These are phyloP conservation scores for Aureobasidium sp. DNA, from an alignment of 2,329 filamentous ascomycete species.

Conservation along the genomic window DNA sequence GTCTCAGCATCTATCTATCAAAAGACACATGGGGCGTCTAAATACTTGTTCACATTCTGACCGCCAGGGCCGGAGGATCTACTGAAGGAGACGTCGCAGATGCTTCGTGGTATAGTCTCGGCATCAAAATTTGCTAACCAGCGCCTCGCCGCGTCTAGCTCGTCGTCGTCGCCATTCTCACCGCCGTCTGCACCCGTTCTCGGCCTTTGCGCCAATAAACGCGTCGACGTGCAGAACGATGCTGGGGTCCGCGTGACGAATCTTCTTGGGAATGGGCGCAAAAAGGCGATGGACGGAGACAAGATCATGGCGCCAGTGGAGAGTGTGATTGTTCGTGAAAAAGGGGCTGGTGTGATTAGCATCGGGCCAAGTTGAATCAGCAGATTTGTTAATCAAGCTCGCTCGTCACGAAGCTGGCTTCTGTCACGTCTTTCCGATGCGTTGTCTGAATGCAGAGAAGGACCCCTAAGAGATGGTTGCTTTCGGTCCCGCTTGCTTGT, in stretches of 20 bases:
- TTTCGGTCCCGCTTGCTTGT: neutral
- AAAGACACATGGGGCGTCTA: conserved; percentile 13
- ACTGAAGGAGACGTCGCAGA: conserved; percentile 55
- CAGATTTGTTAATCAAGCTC: neutral
- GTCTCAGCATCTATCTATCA: neutral
- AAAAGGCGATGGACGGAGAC: neutral
- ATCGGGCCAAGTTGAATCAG: neutral
- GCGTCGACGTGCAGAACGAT: conserved; percentile 4
- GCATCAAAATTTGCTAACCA: conserved; percentile 51
- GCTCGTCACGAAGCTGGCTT: neutral
- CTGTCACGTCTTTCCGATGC: neutral
- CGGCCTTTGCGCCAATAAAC: neutral
- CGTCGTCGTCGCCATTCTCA: conserved; percentile 14
- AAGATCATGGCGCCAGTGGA: neutral
- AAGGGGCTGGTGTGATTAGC: neutral
- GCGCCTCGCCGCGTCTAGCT: conserved; percentile 20
- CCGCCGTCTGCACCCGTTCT: neutral
- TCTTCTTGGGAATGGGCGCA: neutral
- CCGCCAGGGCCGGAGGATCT: conserved; percentile 59
- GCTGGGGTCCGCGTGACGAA: neutral
- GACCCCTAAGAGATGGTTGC: neutral
- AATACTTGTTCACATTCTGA: conserved; percentile 63
- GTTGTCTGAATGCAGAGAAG: neutral
- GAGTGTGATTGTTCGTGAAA: neutral
- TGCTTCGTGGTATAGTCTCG: conserved; percentile 47